Conservation (phyloP, 352 stramenopile genomes). For the Pythium insidiosum region DNA sequence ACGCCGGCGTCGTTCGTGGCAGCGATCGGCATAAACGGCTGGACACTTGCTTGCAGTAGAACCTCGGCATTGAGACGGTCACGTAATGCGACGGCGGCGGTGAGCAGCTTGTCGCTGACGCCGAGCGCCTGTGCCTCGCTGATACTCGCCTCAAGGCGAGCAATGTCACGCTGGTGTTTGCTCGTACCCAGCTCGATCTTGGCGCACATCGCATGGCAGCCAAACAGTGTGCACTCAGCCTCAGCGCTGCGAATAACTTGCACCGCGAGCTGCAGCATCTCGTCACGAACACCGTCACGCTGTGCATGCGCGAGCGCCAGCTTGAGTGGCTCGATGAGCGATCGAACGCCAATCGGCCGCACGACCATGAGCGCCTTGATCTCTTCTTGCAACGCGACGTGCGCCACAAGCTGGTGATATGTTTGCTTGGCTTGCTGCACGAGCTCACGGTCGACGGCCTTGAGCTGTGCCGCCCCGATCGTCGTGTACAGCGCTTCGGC, state of each 20-base stretch:
- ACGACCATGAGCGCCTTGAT: conserved; percentile 63
- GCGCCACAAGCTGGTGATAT: conserved; percentile 63
- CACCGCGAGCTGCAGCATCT: conserved; percentile 47
- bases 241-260: conserved; percentile 69
- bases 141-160: conserved; percentile 56
- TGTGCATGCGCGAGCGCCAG: conserved; percentile 36
- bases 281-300: conserved; percentile 32
- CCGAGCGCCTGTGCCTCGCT: conserved; percentile 31
- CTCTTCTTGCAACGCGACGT: conserved; percentile 69
- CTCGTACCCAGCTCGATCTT: conserved; percentile 52
- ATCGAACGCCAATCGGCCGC: conserved; percentile 65
- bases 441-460: conserved; percentile 45
- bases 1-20: conserved; percentile 17
- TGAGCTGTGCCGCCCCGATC: conserved; percentile 52
- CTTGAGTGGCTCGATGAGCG: conserved; percentile 56
- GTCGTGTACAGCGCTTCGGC: conserved; percentile 71
- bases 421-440: conserved; percentile 41
- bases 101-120: conserved; percentile 53
- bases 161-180: conserved; percentile 44
- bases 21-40: conserved; percentile 27
- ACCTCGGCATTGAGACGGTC: conserved; percentile 64
- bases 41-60: conserved; percentile 43
- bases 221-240: conserved; percentile 76
- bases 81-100: conserved; percentile 27
- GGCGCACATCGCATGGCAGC: conserved; percentile 51